Evolutionary conservation across 2,329 filamentous ascomycete genomes (phyloP).

Genomic region (Aspergillus flavus): DNA sequence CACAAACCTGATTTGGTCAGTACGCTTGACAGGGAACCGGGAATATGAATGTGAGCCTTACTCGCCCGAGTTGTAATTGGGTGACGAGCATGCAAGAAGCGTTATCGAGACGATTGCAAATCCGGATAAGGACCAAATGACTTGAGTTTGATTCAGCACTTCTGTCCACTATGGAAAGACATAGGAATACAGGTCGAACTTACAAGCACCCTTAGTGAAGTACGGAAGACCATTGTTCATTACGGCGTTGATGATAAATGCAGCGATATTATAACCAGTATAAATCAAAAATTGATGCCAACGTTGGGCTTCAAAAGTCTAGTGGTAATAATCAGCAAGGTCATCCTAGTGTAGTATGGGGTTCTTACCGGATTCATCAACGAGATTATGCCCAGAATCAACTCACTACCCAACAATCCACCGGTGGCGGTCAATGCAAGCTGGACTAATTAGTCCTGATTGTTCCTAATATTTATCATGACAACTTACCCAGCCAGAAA

Average conservation of each 20-base stretch:
- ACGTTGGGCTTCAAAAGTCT: conserved; percentile 55
- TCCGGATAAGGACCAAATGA: conserved; percentile 70
- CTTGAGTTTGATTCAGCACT: conserved; percentile 17
- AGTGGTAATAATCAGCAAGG: background rate
- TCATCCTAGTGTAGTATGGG: background rate
- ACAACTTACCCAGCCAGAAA: conserved; percentile 65
- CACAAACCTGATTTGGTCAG: conserved; percentile 42
- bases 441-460: conserved; percentile 28
- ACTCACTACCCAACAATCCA: conserved; percentile 66
- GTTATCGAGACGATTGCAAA: conserved; percentile 73
- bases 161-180: background rate
- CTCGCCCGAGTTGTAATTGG: conserved; percentile 63
- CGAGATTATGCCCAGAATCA: conserved; percentile 67
- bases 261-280: conserved; percentile 62
- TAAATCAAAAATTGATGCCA: conserved; percentile 79
- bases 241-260: conserved; percentile 68
- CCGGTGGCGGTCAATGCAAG: conserved; percentile 67
- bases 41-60: conserved; percentile 46
- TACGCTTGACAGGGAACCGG: background rate
- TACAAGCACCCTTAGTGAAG: conserved; percentile 66
- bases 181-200: conserved; percentile 11
- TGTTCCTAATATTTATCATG: no score
- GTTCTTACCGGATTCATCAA: conserved; percentile 57
- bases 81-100: conserved; percentile 65
- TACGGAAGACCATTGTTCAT: conserved; percentile 63